Percentiles rank a stretch among this genome's conserved stretches.
phyloP scores from a whole-genome alignment of 1,139 yeast species.

The Saccharomyces hybrid region DNA sequence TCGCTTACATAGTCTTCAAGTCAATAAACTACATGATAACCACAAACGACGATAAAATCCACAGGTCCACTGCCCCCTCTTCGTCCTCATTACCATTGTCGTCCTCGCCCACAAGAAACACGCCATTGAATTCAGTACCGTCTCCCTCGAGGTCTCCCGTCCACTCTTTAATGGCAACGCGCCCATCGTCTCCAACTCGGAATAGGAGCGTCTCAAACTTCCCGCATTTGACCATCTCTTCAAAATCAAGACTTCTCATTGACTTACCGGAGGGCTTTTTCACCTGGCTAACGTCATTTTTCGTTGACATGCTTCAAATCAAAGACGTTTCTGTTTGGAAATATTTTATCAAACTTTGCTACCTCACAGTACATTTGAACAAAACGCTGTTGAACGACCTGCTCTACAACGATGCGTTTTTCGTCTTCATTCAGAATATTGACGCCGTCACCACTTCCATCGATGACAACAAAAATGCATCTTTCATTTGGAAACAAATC shows the following conservation, averaged over 20 bases:
- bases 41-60: background rate
- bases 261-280: constrained; percentile 14
- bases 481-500: constrained; percentile 1
- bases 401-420: constrained; percentile 2
- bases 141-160: background rate
- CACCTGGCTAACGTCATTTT: constrained; percentile 20
- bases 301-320: constrained; percentile 6
- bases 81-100: constrained; percentile 12
- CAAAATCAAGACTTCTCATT: background rate
- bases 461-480: constrained; percentile 3
- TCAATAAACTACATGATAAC: constrained; percentile 16
- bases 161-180: background rate
- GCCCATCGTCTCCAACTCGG: background rate
- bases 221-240: background rate
- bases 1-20: constrained; percentile 21
- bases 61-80: constrained; percentile 6
- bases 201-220: background rate
- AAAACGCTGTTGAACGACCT: constrained; percentile 1
- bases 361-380: constrained; percentile 7
- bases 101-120: constrained; percentile 7
- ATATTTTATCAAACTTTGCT: constrained; percentile 19
- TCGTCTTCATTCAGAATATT: constrained; percentile 1
- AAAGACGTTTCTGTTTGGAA: constrained; percentile 18
- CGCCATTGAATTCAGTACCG: constrained; percentile 6
- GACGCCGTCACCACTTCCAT: background rate